Evolutionary conservation across 306 rosid species (phyloP), one percentile per base, ranked within the genome.

Genomic region (Coriaria nepalensis): DNA sequence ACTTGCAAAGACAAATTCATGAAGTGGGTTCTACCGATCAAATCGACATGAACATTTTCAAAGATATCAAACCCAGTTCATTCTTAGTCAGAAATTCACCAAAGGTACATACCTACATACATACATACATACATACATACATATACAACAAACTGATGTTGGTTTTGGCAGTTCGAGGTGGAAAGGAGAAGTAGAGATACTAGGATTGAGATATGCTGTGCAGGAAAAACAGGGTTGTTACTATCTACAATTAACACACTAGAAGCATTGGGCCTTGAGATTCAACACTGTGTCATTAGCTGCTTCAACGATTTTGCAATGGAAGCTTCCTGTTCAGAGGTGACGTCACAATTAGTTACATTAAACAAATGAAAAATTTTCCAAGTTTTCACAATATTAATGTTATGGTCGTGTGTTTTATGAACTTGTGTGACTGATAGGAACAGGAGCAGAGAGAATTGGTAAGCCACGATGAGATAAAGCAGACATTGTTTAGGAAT

Each of bases 281-380:
- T 80, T 71, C 70, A 80, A 50, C 79, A 80, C 7, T 80, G 90
- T 57, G 84, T 80, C 13, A 68, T 80, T 7, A 80, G 90, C 42
- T 77, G 77, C 32, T 80, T 77, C 71, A 80, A 77, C 56, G 84
- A 77, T 64, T 80, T 80, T 62, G 56, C 81, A 49, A 63, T 80
- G 72, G 84, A 73, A 38, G 90, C 81, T 73, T 77, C 90, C 60
- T 80, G 90, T 60, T 71, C 81, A 6, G 75, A 73, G 90, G 90
- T 65, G 29, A 68, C 34, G 11, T 55, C 4, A 50, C n/a, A 47
- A 15, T 8, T 50, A 36, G 5, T 7, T 36, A 13, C 8, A 13
- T 20, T 20, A 20, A 20, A 1, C 29, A 20, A 1, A 20, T 20
- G 29, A 3, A 20, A 20, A 20, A 20, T 20, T 20, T 20, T 20